A percentile compares a stretch with the other conserved stretches of the same genome.
These are phyloP conservation scores for Ogataea pignaliae DNA, from an alignment of 805 yeast species.

Conservation along the genomic window DNA sequence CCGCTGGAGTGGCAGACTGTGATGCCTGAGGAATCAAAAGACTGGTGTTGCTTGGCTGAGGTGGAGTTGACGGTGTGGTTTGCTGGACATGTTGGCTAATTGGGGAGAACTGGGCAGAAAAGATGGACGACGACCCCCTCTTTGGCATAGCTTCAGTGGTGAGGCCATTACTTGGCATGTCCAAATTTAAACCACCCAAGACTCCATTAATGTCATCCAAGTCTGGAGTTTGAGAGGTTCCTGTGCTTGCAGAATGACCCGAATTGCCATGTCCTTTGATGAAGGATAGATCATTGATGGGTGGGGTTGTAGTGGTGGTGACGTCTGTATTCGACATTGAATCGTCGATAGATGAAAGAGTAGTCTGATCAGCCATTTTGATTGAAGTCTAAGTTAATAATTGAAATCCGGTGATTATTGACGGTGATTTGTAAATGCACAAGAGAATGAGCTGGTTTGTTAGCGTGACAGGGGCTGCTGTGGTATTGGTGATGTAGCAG, in stretches of 20 bases:
- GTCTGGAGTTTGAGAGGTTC: constrained; percentile 15
- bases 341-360: constrained; percentile 30
- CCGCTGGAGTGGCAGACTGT: constrained; percentile 3
- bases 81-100: constrained; percentile 13
- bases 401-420: background rate
- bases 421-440: background rate
- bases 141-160: constrained; percentile 6
- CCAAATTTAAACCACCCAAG: constrained; percentile 41
- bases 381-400: background rate
- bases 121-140: constrained; percentile 14
- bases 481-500: no score
- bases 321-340: constrained; percentile 20
- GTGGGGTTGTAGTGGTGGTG: constrained; percentile 31
- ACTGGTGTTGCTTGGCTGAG: constrained; percentile 19
- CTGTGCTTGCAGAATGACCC: constrained; percentile 1
- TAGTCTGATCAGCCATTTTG: constrained; percentile 32
- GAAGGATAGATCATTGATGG: constrained; percentile 24
- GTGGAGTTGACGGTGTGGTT: constrained; percentile 26
- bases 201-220: constrained; percentile 44
- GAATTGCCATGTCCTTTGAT: constrained; percentile 5
- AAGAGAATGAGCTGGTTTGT: no score
- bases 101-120: constrained; percentile 24
- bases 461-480: no score
- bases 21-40: constrained; percentile 11
- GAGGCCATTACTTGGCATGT: constrained; percentile 17